A percentile compares a stretch with the other conserved stretches of the same genome.
These are phyloP conservation scores for Triangularia setosa DNA, from an alignment of 2,329 filamentous ascomycete species.

Conservation along the genomic window DNA sequence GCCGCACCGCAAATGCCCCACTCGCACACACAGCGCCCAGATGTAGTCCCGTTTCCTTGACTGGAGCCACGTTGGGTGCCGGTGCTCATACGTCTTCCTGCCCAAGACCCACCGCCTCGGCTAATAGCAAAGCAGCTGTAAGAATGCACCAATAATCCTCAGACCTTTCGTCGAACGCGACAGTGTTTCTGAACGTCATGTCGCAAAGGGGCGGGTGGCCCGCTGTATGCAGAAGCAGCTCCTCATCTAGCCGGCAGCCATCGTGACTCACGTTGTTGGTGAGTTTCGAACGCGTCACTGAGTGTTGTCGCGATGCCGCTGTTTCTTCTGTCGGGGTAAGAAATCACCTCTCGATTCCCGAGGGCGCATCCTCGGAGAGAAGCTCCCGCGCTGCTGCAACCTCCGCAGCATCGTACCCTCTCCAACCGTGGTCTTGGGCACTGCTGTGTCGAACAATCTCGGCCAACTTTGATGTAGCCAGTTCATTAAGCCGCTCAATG, in stretches of 20 bases:
- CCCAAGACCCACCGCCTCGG: slow-evolving; percentile 33
- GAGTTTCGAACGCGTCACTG: slow-evolving; percentile 29
- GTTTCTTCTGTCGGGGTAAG: slow-evolving; percentile 3
- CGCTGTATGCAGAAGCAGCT: slow-evolving; percentile 1
- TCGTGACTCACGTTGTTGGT: slow-evolving; percentile 23
- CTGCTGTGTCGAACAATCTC: slow-evolving; percentile 68
- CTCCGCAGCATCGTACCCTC: slow-evolving; percentile 69
- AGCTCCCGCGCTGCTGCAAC: slow-evolving; percentile 67
- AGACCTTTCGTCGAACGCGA: slow-evolving; percentile 10
- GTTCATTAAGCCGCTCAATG: slow-evolving; percentile 64
- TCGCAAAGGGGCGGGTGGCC: neutral
- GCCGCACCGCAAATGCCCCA: slow-evolving; percentile 23
- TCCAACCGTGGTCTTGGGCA: slow-evolving; percentile 61
- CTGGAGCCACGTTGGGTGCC: slow-evolving; percentile 38
- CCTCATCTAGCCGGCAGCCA: slow-evolving; percentile 8
- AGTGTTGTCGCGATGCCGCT: slow-evolving; percentile 18
- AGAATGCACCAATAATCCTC: slow-evolving; percentile 28
- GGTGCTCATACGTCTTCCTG: slow-evolving; percentile 30
- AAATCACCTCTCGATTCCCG: slow-evolving; percentile 42
- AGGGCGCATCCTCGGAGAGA: slow-evolving; percentile 50
- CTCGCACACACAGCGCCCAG: slow-evolving; percentile 13
- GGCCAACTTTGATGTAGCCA: slow-evolving; percentile 68
- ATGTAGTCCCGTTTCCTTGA: slow-evolving; percentile 22
- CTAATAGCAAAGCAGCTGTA: slow-evolving; percentile 18
- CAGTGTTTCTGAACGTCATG: slow-evolving; percentile 9